Evolutionary conservation across 257 asterid genomes (phyloP).

Genomic region (Nicotiana otophora): DNA sequence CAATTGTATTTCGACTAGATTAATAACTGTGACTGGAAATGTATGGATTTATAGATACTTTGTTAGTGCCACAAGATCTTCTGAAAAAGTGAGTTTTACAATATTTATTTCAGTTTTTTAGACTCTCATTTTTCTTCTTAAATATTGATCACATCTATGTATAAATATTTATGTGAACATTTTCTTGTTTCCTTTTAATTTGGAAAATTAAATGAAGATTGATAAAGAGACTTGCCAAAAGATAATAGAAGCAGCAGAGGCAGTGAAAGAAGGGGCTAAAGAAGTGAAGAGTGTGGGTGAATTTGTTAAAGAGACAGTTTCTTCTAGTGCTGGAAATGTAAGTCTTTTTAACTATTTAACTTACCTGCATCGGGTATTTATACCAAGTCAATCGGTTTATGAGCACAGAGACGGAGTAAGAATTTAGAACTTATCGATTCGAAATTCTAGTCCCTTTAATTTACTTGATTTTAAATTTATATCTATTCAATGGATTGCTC

Average conservation of each 20-base stretch:
- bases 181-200: background rate
- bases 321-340: conserved; percentile 50
- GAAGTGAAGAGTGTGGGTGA: conserved; percentile 49
- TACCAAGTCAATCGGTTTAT: too few species aligned
- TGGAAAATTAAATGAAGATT: conserved; percentile 20
- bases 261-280: conserved; percentile 64
- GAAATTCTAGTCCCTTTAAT: too few species aligned
- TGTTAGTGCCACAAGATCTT: conserved; percentile 45
- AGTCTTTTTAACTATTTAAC: background rate
- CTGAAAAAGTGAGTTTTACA: conserved; percentile 32
- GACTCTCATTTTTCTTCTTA: background rate
- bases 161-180: background rate
- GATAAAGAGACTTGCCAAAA: conserved; percentile 68
- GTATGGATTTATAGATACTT: conserved; percentile 40
- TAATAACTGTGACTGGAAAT: conserved; percentile 13
- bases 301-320: conserved; percentile 32
- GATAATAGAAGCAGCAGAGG: conserved; percentile 65
- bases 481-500: too few species aligned
- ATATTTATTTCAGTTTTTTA: background rate
- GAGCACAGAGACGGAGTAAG: too few species aligned
- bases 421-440: too few species aligned
- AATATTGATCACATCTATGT: background rate
- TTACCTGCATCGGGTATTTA: too few species aligned
- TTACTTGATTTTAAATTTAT: too few species aligned
- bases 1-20: conserved; percentile 23